Conservation (phyloP, 192 early-diverging fungal genomes). For the Chytriomyces confervae region DNA sequence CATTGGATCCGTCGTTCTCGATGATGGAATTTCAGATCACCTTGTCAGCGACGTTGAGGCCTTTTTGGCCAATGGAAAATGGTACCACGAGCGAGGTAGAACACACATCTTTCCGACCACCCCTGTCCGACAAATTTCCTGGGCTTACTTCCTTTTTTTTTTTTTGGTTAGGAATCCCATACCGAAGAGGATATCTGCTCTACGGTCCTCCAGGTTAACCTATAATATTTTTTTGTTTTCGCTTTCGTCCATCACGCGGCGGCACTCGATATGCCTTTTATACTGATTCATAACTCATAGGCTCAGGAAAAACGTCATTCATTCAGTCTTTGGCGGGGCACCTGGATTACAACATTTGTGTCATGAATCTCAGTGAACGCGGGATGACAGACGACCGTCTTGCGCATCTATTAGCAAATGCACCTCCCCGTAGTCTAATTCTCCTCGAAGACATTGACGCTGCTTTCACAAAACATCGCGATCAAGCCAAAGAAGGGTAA, state of each 20-base stretch:
- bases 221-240: not conserved
- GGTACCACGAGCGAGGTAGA: slow-evolving; percentile 68
- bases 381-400: slow-evolving; percentile 73
- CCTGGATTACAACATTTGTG: slow-evolving; percentile 77
- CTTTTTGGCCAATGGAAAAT: slow-evolving; percentile 53
- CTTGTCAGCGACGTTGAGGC: slow-evolving; percentile 51
- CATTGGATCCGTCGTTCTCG: slow-evolving; percentile 52
- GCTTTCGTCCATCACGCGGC: no score
- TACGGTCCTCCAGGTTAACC: slow-evolving; percentile 67
- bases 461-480: slow-evolving; percentile 69
- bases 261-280: slow-evolving; percentile 8
- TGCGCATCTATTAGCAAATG: slow-evolving; percentile 52
- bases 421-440: slow-evolving; percentile 64
- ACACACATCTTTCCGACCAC: not conserved
- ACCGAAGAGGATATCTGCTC: slow-evolving; percentile 70
- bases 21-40: slow-evolving; percentile 37
- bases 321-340: slow-evolving; percentile 77
- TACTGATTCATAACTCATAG: not conserved
- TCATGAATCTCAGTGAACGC: slow-evolving; percentile 71
- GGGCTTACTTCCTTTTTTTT: slow-evolving; percentile 65
- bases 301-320: slow-evolving; percentile 74
- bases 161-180: slow-evolving; percentile 61
- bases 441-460: slow-evolving; percentile 81
- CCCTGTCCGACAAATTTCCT: slow-evolving; percentile 49
- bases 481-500: slow-evolving; percentile 73